phyloP scores from a whole-genome alignment of 805 yeast species.

The Scheffersomyces ergatensis region DNA sequence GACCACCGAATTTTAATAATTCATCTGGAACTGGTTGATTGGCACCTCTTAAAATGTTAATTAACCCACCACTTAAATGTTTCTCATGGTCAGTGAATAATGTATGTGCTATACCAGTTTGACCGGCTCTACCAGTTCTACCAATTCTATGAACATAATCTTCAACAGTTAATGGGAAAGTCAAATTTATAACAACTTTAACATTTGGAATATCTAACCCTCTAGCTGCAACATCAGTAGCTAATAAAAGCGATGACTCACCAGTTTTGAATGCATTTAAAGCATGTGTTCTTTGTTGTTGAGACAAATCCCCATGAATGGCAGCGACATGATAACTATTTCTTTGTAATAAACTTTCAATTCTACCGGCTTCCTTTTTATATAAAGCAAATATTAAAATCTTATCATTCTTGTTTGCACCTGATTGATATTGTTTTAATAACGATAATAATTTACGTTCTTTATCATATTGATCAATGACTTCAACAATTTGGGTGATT shows the following conservation, averaged over 20 bases:
- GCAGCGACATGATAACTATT: constrained; percentile 86
- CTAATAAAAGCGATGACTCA: constrained; percentile 69
- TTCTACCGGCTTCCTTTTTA: constrained; percentile 93
- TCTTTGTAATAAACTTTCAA: constrained; percentile 70
- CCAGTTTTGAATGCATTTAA: constrained; percentile 84
- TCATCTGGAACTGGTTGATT: constrained; percentile 95
- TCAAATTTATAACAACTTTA: constrained; percentile 88
- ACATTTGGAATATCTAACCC: constrained; percentile 98
- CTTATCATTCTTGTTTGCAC: constrained; percentile 67
- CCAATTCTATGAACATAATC: constrained; percentile 98
- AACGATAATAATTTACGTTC: constrained; percentile 73
- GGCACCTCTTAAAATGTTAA: constrained; percentile 90
- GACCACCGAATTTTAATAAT: constrained; percentile 91
- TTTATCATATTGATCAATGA: constrained; percentile 71
- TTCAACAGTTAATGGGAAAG: constrained; percentile 95
- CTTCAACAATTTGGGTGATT: constrained; percentile 91
- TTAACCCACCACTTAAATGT: constrained; percentile 90
- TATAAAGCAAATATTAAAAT: constrained; percentile 90
- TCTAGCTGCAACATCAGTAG: constrained; percentile 98
- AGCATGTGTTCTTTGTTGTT: constrained; percentile 88
- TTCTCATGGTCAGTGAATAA: constrained; percentile 95
- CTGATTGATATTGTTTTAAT: constrained; percentile 71
- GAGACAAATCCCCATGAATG: constrained; percentile 93
- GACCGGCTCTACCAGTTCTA: constrained; percentile 97
- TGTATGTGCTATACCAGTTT: constrained; percentile 91